Evolutionary conservation across 352 stramenopile species (phyloP), one percentile per base, ranked within the genome.

Genomic region (Phytophthora kernoviae): DNA sequence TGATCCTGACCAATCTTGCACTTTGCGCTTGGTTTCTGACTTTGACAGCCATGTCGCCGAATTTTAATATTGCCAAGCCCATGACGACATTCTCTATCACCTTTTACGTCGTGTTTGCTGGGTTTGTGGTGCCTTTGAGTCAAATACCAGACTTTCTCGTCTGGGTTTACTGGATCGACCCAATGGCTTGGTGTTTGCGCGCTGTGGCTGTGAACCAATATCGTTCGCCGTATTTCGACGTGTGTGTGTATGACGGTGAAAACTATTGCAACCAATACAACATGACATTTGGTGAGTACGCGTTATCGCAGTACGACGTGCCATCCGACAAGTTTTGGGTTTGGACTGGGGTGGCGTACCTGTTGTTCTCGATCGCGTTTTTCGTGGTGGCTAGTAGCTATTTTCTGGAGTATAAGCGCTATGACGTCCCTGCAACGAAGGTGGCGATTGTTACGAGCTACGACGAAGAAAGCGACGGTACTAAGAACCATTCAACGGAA

Each of bases 91-190:
- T 43, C 15, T 43, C 37, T 8, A 43, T 43, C 15, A 11, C 49
- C 0, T 41, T 66, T 10, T 60, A 42, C 39, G 33, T 67, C 5
- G 40, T 75, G 1, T 75, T 71, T 43, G 62, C 50, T 2, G 66
- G 66, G 9, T 75, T 69, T 36, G 24, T 70, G 3, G 62, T 75
- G 12, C 45, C 50, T 1, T 18, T 15, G 24, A 50, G 36, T 17
- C 37, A 61, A 44, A 65, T 72, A 5, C 66, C 66, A 7, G 43
- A 57, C 34, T 71, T 73, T 22, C 39, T 74, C n/a, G 51, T 75
- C 14, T 90, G 78, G 79, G 21, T 89, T 32, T 88, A 85, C 55
- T 87, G 69, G 63, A 68, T 87, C 22, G 77, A 84, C 36, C 80
- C 80, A 0, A n/a, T 88, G 10, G 44, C 68, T 0, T 88, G 78